A percentile compares a stretch with the other conserved stretches of the same genome.
Conservation (phyloP, 768 basidiomycete genomes). For the Sutorius australiensis region DNA sequence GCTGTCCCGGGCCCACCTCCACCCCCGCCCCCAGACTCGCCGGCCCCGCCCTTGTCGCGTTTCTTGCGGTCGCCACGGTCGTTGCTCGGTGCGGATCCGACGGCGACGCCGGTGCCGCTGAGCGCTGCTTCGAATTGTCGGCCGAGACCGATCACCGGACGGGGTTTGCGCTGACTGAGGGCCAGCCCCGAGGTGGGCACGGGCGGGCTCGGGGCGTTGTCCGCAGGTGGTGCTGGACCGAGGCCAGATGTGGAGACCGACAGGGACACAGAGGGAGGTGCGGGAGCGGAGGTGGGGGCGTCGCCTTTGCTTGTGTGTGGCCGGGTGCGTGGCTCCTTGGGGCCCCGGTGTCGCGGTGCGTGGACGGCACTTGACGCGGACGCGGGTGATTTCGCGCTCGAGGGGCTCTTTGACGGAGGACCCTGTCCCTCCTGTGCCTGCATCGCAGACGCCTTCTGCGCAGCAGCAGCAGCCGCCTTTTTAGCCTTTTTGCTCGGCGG, state of each 20-base stretch:
- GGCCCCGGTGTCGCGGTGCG: constrained; percentile 14
- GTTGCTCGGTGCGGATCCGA: constrained; percentile 12
- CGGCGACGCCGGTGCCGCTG: constrained; percentile 52
- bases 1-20: not conserved
- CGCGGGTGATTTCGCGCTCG: constrained; percentile 12
- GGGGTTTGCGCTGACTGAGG: constrained; percentile 36
- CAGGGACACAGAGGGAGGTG: not conserved
- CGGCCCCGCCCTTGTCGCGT: constrained; percentile 34
- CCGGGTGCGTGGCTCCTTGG: constrained; percentile 17
- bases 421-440: constrained; percentile 4
- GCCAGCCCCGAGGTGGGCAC: not conserved
- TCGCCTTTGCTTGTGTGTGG: constrained; percentile 13
- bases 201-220: constrained; percentile 8
- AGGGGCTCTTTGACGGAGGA: constrained; percentile 9
- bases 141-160: constrained; percentile 60
- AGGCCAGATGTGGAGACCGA: not conserved
- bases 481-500: constrained; percentile 35
- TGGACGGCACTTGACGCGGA: constrained; percentile 1
- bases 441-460: constrained; percentile 21
- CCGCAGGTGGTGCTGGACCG: not conserved
- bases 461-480: constrained; percentile 27
- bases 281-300: not conserved
- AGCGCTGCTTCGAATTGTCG: constrained; percentile 73
- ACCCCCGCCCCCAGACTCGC: constrained; percentile 6
- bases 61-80: constrained; percentile 30